Base-by-base conservation (phyloP, 257 asterid genomes). In the Solanum chiquidenum region DNA sequence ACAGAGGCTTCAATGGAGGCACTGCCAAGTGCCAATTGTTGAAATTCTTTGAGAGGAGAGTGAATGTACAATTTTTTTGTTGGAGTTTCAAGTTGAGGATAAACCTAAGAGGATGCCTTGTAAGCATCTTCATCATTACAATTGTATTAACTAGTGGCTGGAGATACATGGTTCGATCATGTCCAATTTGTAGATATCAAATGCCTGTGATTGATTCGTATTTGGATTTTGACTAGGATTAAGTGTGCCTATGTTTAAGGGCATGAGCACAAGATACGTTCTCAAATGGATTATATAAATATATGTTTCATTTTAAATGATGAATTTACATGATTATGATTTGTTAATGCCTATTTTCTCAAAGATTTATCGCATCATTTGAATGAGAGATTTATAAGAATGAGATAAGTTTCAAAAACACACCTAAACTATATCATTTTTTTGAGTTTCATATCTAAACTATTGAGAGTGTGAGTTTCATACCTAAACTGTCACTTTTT, bases 61-160 rank as follows among this genome's bases (percentile, higher is more conserved):
- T 46, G 86, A 88, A 9, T 88, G 90, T 62, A 68, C 83, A 9
- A 88, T 88, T 68, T 88, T 66, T 42, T 40, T 88, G 60, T 23
- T 29, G 74, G 83, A 85, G 40, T 38, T 75, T 12, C 71, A 38
- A 27, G 86, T 85, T 83, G 85, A 86, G 79, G 91, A 69, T 2
- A 88, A 83, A 20, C 92, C 84, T 27, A 92, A 90, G 8, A 91
- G 90, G 92, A 91, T 91, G 96, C 93, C 96, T 5, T 92, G 96
- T 58, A 69, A 88, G 80, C 96, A 92, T 40, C 55, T 44, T 44
- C 55, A 92, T 55, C 93, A 93, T 83, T 40, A 87, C 4, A 84
- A 14, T 16, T 94, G 94, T 71, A 91, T 91, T 46, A 92, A 87
- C 27, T 52, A 68, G 86, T 94, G 93, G 92, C 35, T 94, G 52